These are phyloP conservation scores for Gossypium davidsonii DNA, from an alignment of 441 rosid genomes.

Conservation along the genomic window DNA sequence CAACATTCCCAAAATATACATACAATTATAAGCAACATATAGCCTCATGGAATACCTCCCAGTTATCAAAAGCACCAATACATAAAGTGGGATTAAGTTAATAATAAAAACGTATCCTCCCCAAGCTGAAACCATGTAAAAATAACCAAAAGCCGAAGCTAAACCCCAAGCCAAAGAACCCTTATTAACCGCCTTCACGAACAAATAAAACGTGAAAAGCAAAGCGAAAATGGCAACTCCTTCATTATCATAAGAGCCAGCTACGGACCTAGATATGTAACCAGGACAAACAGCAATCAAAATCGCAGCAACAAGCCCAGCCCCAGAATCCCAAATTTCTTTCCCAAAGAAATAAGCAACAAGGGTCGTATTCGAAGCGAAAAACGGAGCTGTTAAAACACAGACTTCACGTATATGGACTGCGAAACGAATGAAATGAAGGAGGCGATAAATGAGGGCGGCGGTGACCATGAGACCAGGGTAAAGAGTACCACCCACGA, in stretches of 20 bases:
- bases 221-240: constrained; percentile 43
- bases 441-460: constrained; percentile 61
- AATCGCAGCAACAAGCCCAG: constrained; percentile 86
- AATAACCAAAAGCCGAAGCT: constrained; percentile 88
- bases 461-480: constrained; percentile 98
- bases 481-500: constrained; percentile 89
- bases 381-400: constrained; percentile 86
- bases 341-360: constrained; percentile 93
- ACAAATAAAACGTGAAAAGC: constrained; percentile 56
- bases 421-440: constrained; percentile 60
- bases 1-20: constrained; percentile 90
- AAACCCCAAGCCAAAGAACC: constrained; percentile 85
- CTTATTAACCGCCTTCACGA: constrained; percentile 83
- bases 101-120: constrained; percentile 95
- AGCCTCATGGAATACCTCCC: constrained; percentile 90
- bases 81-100: constrained; percentile 86
- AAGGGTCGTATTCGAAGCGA: constrained; percentile 83
- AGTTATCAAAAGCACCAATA: constrained; percentile 74
- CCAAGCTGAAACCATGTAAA: constrained; percentile 98
- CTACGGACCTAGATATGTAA: constrained; percentile 84
- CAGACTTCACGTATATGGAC: constrained; percentile 96
- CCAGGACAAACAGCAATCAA: constrained; percentile 88
- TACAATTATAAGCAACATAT: constrained; percentile 76
- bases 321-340: constrained; percentile 93
- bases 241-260: constrained; percentile 89